These are phyloP conservation scores for Sechiopsis laciniata DNA, from an alignment of 306 rosid genomes.

Conservation along the genomic window DNA sequence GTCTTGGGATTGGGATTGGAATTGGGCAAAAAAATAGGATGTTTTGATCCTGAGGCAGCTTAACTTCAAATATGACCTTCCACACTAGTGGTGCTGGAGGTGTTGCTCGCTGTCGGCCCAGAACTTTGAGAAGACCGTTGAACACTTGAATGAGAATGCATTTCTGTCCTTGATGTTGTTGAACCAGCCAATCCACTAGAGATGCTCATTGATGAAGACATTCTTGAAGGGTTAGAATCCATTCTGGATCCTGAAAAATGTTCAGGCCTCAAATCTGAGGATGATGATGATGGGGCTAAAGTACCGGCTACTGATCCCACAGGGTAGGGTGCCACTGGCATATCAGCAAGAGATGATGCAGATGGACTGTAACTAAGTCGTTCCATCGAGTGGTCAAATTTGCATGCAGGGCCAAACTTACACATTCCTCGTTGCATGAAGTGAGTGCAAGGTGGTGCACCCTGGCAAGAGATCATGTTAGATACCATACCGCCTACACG, in stretches of 20 bases:
- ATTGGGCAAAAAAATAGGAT: constrained; percentile 39
- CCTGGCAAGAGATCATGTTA: constrained; percentile 47
- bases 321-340: constrained; percentile 92
- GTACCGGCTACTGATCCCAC: constrained; percentile 82
- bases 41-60: constrained; percentile 59
- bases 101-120: constrained; percentile 30
- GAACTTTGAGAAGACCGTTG: constrained; percentile 63
- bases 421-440: constrained; percentile 83
- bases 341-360: constrained; percentile 80
- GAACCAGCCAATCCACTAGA: constrained; percentile 73
- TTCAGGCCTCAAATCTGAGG: constrained; percentile 32
- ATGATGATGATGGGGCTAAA: constrained; percentile 81
- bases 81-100: constrained; percentile 42
- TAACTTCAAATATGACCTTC: constrained; percentile 56
- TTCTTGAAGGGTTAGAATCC: constrained; percentile 67
- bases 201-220: constrained; percentile 73
- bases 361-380: constrained; percentile 89
- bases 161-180: constrained; percentile 49
- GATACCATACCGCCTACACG: neutral
- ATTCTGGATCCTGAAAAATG: constrained; percentile 43
- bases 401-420: constrained; percentile 85
- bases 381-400: constrained; percentile 83
- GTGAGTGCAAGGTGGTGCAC: constrained; percentile 83
- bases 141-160: constrained; percentile 44
- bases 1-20: constrained; percentile 58